Conservation (phyloP, 2,329 filamentous ascomycete genomes). For the Talaromyces sp. region DNA sequence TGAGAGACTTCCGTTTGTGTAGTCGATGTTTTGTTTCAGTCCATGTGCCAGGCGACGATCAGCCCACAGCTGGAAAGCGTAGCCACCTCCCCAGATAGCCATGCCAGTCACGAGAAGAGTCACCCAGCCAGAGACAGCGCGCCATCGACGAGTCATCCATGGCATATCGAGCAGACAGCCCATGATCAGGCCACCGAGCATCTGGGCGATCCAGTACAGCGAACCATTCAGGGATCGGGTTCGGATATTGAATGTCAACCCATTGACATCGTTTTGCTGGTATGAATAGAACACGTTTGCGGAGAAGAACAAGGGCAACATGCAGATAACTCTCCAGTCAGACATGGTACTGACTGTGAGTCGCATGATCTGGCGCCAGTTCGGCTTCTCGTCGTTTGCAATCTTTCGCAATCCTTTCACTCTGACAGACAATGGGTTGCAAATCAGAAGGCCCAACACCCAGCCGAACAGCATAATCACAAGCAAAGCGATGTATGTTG, state of each 20-base stretch:
- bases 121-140: slow-evolving; percentile 45
- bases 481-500: slow-evolving; percentile 49
- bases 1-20: slow-evolving; percentile 45
- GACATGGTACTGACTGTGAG: slow-evolving; percentile 35
- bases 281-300: slow-evolving; percentile 53
- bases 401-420: slow-evolving; percentile 34
- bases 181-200: slow-evolving; percentile 45
- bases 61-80: slow-evolving; percentile 59
- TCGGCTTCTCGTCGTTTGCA: slow-evolving; percentile 39
- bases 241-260: slow-evolving; percentile 48
- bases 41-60: slow-evolving; percentile 36
- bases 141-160: slow-evolving; percentile 40
- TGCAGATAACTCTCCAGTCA: slow-evolving; percentile 44
- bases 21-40: slow-evolving; percentile 46
- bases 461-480: slow-evolving; percentile 49
- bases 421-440: slow-evolving; percentile 43
- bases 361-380: slow-evolving; percentile 27
- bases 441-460: slow-evolving; percentile 45
- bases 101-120: slow-evolving; percentile 48
- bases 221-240: slow-evolving; percentile 50
- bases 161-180: slow-evolving; percentile 37
- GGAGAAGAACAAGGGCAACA: slow-evolving; percentile 52
- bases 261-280: slow-evolving; percentile 51
- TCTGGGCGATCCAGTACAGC: slow-evolving; percentile 51
- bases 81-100: slow-evolving; percentile 58